Base-by-base conservation (phyloP, 257 asterid genomes). In the Penstemon eatonii region DNA sequence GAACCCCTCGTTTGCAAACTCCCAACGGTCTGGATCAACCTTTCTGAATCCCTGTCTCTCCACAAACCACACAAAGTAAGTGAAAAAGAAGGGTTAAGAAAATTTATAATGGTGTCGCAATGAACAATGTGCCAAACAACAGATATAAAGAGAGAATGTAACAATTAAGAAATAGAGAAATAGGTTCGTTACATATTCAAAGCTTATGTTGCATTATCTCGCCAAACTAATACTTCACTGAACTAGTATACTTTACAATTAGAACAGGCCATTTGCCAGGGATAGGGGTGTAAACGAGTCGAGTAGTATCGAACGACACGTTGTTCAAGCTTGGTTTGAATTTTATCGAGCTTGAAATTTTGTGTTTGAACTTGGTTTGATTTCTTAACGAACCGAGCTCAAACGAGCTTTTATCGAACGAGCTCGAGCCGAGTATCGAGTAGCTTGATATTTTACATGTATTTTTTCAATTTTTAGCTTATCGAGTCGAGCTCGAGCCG, bases 11-110 rank as follows among this genome's bases (percentile, higher is more conserved):
- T 92, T 92, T 51, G 96, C 98, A 66, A 89, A 92, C 82, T 89
- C 96, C 95, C 96, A 92, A 70, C 96, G 92, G 69, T 89, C 95
- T 8, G 96, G 98, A 76, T 92, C 96, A 56, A 92, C 91, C 82
- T 92, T 89, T 73, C 91, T 79, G 59, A 89, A 89, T 13, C 96
- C 98, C 96, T 89, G 86, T 60, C 72, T 56, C 50, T 47, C 64
- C 62, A 51, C 10, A 53, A 56, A 44, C 40, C 64, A 43, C 59
- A 58, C 66, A 46, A 37, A 58, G 65, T 46, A 61, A 42, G 70
- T 63, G 70, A 38, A 12, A 66, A 42, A 33, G 36, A 19, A 11
- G 51, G 59, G 12, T 60, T 10, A 51, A 50, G 62, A 9, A 43
- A 44, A 57, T 3, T 5, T 25, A 65, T 9, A 46, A 52, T 51